Evolutionary conservation across 371 early-diverging fungal species (phyloP), one percentile per base, ranked within the genome.

Genomic region (Rhizopus microsporus): DNA sequence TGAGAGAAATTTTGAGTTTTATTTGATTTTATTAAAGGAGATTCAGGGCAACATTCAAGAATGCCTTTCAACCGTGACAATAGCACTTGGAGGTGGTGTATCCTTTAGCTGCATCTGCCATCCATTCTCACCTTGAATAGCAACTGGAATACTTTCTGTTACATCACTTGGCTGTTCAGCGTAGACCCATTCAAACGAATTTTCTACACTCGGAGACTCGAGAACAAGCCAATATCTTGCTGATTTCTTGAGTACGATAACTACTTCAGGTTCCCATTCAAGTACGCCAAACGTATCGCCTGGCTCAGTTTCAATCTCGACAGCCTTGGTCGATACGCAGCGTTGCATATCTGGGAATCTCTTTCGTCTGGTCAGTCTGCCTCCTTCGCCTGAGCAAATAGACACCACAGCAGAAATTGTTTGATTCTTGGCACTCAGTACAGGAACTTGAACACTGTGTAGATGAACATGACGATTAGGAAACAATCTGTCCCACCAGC

Each of bases 401-500:
- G 71, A 68, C 10, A 74, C 12, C 1, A 44, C 49, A 12, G 66
- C 65, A n/a, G 60, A 40, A 2, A 68, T 56, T 5, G 50, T 42
- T 10, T 50, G 32, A 31, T 64, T 54, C 7, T 13, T 17, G n/a
- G 37, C 53, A 47, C 52, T 58, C 5, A 54, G 6, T 1, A 69
- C 70, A 31, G 72, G 64, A 13, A 75, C 29, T 45, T 72, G 72
- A 32, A 75, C 69, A 7, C 49, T 52, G 12, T 32, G 34, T 34
- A 75, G 57, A 44, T 75, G 75, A 9, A 75, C 72, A 42, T 75
- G 75, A 23, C 68, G 65, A 43, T 60, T 56, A 42, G 65, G 69
- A 30, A 75, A 71, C 6, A 67, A 16, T 5, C 75, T 59, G 47
- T 75, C 75, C 75, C 75, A 75, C 75, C 75, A 75, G 34, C 72